Evolutionary conservation across 371 early-diverging fungal species (phyloP), one percentile per base, ranked within the genome.

Genomic region (Mucor sp.): DNA sequence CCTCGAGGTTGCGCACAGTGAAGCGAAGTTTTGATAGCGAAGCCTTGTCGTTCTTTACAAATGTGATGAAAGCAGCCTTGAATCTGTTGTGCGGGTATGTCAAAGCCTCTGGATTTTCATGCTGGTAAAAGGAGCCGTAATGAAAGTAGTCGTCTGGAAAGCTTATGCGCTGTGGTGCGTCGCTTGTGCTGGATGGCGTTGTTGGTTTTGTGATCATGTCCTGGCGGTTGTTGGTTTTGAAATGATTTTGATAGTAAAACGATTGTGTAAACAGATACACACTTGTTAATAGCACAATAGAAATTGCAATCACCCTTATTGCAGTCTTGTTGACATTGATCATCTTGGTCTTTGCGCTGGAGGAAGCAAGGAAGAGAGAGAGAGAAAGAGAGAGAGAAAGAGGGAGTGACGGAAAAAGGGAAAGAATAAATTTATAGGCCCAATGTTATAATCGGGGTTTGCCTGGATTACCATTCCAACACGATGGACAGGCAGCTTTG

Each of bases 1-100:
- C 79, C 61, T 80, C 78, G 11, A 80, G 33, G 48, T 77, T 70
- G 6, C 74, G 78, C n/a, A 83, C 71, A 8, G 83, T 80, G 15
- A 39, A 32, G 6, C 79, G 67, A 35, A 83, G 57, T 21, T 71
- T 74, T 11, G 70, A 66, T 28, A 83, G 62, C 11, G 75, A 62
- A 3, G 32, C 73, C n/a, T 48, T 50, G 47, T 83, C 79, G 23
- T 66, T 71, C 28, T 78, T 75, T n/a, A 73, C 72, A 65, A 83
- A 77, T 19, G 79, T 79, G 15, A 75, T 70, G 60, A 75, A 73
- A 11, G 81, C 79, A 15, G 81, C 83, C 25, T 72, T 78, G 47
- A 78, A 77, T 28, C 73, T 59, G 25, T 68, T 61, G 21, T 79
- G 76, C 14, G 79, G 82, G 28, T 73, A 78, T 15, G 39, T 64